Percentiles rank a stretch among this genome's conserved stretches.
phyloP scores from a whole-genome alignment of 2,329 filamentous ascomycete genomes.

The Metarhizium anisopliae region DNA sequence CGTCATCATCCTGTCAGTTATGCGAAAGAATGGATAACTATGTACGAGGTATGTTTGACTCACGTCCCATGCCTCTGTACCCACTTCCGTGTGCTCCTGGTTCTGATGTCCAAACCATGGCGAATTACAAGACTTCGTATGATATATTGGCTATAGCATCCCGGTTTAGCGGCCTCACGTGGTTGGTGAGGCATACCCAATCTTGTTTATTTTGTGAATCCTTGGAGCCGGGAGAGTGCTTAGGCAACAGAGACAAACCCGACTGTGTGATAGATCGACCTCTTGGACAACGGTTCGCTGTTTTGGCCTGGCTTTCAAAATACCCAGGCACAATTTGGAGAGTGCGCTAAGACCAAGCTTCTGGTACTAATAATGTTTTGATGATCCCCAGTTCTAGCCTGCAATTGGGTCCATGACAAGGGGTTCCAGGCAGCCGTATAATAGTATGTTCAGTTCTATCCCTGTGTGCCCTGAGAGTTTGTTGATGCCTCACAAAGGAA shows the following conservation, averaged over 20 bases:
- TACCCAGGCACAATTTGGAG: slow-evolving; percentile 17
- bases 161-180: slow-evolving; percentile 37
- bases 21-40: background rate
- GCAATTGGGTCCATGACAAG: no score
- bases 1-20: slow-evolving; percentile 14
- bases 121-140: slow-evolving; percentile 48
- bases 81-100: slow-evolving; percentile 44
- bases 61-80: slow-evolving; percentile 47
- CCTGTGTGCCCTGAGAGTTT: no score
- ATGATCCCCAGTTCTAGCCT: no score
- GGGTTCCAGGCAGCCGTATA: no score
- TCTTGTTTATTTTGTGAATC: no score
- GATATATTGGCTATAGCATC: slow-evolving; percentile 29
- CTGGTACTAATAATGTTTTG: background rate
- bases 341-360: background rate
- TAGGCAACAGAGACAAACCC: no score
- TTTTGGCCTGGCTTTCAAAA: slow-evolving; percentile 35
- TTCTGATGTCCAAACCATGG: slow-evolving; percentile 44
- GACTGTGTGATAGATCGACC: no score
- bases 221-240: no score
- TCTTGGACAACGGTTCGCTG: slow-evolving; percentile 10
- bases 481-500: no score
- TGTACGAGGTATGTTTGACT: slow-evolving; percentile 5
- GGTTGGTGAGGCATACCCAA: slow-evolving; percentile 30
- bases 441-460: no score